These are phyloP conservation scores for Phylloporus sp. DNA, from an alignment of 1,284 basidiomycete genomes.

Conservation along the genomic window DNA sequence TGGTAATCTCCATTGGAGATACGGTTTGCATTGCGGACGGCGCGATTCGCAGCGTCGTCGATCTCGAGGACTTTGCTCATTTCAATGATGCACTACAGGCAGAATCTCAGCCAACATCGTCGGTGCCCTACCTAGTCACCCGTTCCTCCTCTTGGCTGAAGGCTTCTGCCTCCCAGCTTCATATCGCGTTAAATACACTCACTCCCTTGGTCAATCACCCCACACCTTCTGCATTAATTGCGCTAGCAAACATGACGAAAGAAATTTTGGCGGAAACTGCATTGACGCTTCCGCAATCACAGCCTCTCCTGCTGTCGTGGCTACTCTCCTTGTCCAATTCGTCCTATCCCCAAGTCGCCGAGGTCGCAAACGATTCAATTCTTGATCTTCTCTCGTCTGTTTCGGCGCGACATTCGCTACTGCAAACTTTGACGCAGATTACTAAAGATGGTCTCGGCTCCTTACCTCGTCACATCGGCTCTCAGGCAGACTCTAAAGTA, in stretches of 20 bases:
- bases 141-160: slow-evolving; percentile 68
- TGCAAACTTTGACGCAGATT: slow-evolving; percentile 62
- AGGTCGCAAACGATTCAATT: slow-evolving; percentile 55
- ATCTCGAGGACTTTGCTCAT: slow-evolving; percentile 67
- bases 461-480: slow-evolving; percentile 77
- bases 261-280: slow-evolving; percentile 61
- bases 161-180: slow-evolving; percentile 72
- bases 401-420: slow-evolving; percentile 54
- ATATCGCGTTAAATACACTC: slow-evolving; percentile 70
- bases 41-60: slow-evolving; percentile 58
- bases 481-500: slow-evolving; percentile 75
- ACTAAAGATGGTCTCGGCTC: slow-evolving; percentile 72
- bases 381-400: slow-evolving; percentile 52
- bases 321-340: slow-evolving; percentile 56
- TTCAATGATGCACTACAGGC: slow-evolving; percentile 35
- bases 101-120: slow-evolving; percentile 20
- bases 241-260: slow-evolving; percentile 63
- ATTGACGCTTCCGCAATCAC: slow-evolving; percentile 69
- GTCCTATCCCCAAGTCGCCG: slow-evolving; percentile 31
- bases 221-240: slow-evolving; percentile 65
- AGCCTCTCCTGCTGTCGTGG: slow-evolving; percentile 72
- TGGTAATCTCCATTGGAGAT: slow-evolving; percentile 69
- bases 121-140: slow-evolving; percentile 52
- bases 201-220: slow-evolving; percentile 71
- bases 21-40: slow-evolving; percentile 70